Evolutionary conservation across 371 early-diverging fungal genomes (phyloP).

Genomic region (Rhizopus sp.): DNA sequence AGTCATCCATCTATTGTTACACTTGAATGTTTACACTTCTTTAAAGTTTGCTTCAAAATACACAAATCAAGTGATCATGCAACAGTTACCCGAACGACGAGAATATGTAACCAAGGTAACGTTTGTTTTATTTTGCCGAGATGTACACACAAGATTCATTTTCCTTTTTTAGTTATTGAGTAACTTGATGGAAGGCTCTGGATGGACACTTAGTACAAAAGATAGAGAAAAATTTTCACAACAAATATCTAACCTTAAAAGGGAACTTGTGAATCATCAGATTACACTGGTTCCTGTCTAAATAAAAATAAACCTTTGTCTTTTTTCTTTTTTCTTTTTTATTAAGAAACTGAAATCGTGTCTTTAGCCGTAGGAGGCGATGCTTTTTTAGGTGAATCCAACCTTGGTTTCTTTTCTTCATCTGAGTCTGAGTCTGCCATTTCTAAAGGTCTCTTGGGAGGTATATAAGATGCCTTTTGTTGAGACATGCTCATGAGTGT

Average conservation of each 20-base stretch:
- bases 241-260: conserved; percentile 65
- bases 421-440: conserved; percentile 30
- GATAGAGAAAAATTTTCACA: conserved; percentile 81
- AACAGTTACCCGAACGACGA: conserved; percentile 72
- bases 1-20: conserved; percentile 8
- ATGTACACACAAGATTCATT: not conserved
- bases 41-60: conserved; percentile 66
- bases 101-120: conserved; percentile 63
- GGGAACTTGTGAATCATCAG: conserved; percentile 54
- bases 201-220: conserved; percentile 56
- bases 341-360: conserved; percentile 24
- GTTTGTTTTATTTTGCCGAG: conserved; percentile 7
- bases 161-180: conserved; percentile 37
- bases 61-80: conserved; percentile 62
- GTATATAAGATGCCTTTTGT: conserved; percentile 20
- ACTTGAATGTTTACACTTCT: not conserved
- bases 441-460: conserved; percentile 22
- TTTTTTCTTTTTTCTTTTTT: not conserved
- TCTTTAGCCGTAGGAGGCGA: conserved; percentile 3
- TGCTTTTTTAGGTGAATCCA: conserved; percentile 5
- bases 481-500: conserved; percentile 41
- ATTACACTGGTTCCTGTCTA: conserved; percentile 45
- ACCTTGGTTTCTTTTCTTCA: conserved; percentile 17
- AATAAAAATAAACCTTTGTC: not conserved
- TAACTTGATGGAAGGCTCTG: conserved; percentile 69